phyloP scores from a whole-genome alignment of 2,329 filamentous ascomycete genomes.

The Penicillium sp. region DNA sequence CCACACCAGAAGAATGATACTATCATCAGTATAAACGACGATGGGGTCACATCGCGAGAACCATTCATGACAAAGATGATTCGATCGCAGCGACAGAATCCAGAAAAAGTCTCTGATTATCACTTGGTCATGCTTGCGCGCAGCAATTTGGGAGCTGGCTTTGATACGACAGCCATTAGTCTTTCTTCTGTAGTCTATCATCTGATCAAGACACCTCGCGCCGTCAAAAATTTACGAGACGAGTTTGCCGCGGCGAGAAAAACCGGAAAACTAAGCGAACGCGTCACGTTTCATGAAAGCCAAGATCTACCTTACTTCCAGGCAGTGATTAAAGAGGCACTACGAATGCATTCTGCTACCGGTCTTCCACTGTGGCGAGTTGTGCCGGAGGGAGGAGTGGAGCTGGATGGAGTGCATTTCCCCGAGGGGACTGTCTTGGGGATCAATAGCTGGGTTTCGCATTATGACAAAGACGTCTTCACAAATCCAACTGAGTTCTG shows the following conservation, averaged over 20 bases:
- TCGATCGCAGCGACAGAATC: conserved; percentile 38
- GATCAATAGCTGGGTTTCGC: conserved; percentile 24
- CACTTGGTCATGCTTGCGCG: conserved; percentile 38
- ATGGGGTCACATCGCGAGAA: conserved; percentile 25
- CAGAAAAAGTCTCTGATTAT: conserved; percentile 38
- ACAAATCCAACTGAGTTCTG: conserved; percentile 23
- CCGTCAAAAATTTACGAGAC: conserved; percentile 10
- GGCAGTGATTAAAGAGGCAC: conserved; percentile 15
- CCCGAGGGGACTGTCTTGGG: conserved; percentile 37
- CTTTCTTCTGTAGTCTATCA: conserved; percentile 26
- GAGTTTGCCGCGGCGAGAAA: conserved; percentile 24
- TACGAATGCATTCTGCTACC: conserved; percentile 15
- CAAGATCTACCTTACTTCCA: conserved; percentile 14
- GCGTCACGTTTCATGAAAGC: conserved; percentile 14
- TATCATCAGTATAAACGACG: neutral
- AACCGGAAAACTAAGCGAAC: conserved; percentile 5
- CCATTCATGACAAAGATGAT: conserved; percentile 43
- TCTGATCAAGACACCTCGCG: conserved; percentile 24
- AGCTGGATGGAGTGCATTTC: conserved; percentile 17
- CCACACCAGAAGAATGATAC: neutral
- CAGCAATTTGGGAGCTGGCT: conserved; percentile 31
- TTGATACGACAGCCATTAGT: conserved; percentile 26
- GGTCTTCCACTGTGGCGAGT: conserved; percentile 17
- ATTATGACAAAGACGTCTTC: conserved; percentile 19
- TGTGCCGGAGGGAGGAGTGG: conserved; percentile 13